Conservation (phyloP, 1,139 yeast genomes). For the Pichia sp. region DNA sequence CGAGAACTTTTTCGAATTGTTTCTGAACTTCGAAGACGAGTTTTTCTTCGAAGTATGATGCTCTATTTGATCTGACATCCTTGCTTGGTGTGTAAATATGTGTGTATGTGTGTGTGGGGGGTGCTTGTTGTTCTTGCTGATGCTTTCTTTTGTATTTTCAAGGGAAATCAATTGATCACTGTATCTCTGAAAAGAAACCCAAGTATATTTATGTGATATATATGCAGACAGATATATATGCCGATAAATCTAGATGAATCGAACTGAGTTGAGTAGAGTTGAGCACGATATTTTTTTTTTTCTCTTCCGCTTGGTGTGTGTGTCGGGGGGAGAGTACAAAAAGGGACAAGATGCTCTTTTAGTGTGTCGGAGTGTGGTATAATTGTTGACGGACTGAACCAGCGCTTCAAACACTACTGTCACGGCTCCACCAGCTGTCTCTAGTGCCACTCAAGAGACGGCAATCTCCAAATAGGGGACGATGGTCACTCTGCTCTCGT, state of each 20-base stretch:
- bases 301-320: not conserved
- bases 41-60: conserved; percentile 26
- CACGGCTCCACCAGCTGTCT: too few species aligned
- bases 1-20: conserved; percentile 42
- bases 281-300: conserved; percentile 3
- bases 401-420: too few species aligned
- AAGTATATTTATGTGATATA: not conserved
- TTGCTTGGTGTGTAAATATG: conserved; percentile 15
- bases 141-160: not conserved
- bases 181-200: not conserved
- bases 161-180: not conserved
- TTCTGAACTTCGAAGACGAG: conserved; percentile 35
- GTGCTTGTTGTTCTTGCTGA: not conserved
- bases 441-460: not conserved
- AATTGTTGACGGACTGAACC: not conserved
- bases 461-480: not conserved
- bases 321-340: not conserved
- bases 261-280: conserved; percentile 1
- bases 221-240: not conserved
- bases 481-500: not conserved
- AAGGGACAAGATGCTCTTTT: not conserved
- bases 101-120: conserved; percentile 3
- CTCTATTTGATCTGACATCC: conserved; percentile 30
- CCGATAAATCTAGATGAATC: not conserved
- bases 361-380: not conserved